phyloP scores from a whole-genome alignment of 2,329 filamentous ascomycete genomes.

The Paecilomyces fulvus region DNA sequence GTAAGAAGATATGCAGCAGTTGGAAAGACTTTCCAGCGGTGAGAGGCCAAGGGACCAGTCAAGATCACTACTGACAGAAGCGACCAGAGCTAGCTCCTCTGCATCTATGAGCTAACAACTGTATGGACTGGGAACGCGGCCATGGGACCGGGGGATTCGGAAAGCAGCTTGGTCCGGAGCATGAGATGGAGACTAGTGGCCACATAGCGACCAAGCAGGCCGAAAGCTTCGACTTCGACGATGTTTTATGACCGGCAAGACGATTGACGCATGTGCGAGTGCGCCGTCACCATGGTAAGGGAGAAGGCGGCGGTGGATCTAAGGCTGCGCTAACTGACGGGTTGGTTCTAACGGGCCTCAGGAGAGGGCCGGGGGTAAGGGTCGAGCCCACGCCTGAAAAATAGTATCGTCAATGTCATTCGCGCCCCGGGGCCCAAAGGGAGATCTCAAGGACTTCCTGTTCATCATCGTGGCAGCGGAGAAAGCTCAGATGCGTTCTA shows the following conservation, averaged over 20 bases:
- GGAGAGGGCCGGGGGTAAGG: background rate
- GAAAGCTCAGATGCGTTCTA: background rate
- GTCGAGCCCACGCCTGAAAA: background rate
- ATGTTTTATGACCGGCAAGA: background rate
- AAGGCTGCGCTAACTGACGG: constrained; percentile 1
- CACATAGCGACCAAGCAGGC: background rate
- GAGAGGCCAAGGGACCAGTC: background rate
- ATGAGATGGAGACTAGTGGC: background rate
- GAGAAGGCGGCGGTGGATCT: constrained; percentile 1
- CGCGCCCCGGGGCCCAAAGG: background rate
- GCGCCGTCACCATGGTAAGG: constrained; percentile 6
- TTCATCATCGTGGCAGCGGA: background rate
- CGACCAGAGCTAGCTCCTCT: background rate
- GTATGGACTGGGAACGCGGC: constrained; percentile 1
- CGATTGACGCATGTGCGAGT: constrained; percentile 6
- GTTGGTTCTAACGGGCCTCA: background rate
- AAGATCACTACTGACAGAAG: background rate
- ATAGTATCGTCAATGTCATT: background rate
- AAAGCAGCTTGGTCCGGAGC: constrained; percentile 2
- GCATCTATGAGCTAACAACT: background rate
- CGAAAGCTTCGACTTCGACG: constrained; percentile 1
- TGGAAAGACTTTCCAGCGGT: background rate
- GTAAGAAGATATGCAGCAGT: background rate
- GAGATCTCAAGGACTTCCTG: background rate
- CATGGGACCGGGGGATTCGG: constrained; percentile 10